These are phyloP conservation scores for Chaetomiaceae sp. DNA, from an alignment of 2,329 filamentous ascomycete species.

Conservation along the genomic window DNA sequence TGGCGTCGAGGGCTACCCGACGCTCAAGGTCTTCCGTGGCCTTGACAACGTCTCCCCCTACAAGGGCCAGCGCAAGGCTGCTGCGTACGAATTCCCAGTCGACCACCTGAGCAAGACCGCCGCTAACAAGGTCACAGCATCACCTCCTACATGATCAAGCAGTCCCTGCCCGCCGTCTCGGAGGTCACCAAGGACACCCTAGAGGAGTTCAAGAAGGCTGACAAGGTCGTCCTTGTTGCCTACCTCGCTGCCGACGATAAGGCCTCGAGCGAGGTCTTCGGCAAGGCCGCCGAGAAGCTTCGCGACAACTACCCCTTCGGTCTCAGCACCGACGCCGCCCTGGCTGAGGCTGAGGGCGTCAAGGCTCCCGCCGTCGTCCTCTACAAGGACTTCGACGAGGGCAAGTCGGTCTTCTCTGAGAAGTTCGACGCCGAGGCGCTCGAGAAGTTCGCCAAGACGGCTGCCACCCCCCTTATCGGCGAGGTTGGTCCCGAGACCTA, in stretches of 20 bases:
- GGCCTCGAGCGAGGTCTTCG: constrained; percentile 81
- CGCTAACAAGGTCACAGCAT: constrained; percentile 42
- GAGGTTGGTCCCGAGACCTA: constrained; percentile 98
- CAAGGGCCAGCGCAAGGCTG: constrained; percentile 82
- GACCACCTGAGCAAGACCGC: not conserved
- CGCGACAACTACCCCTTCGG: constrained; percentile 93
- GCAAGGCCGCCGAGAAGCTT: constrained; percentile 65
- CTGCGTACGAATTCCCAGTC: constrained; percentile 49
- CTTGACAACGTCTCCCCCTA: constrained; percentile 77
- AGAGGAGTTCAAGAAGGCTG: constrained; percentile 94
- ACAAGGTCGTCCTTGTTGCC: constrained; percentile 91
- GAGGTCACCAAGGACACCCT: constrained; percentile 73
- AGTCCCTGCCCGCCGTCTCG: constrained; percentile 90
- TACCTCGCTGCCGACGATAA: constrained; percentile 81
- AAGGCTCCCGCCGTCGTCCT: constrained; percentile 82
- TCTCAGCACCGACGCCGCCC: constrained; percentile 72
- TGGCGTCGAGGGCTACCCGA: constrained; percentile 96
- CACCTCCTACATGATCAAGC: constrained; percentile 94
- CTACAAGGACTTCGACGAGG: constrained; percentile 98
- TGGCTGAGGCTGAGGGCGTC: constrained; percentile 88
- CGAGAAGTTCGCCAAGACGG: constrained; percentile 74
- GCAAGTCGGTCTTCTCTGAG: constrained; percentile 78
- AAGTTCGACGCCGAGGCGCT: constrained; percentile 80
- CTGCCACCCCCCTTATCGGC: constrained; percentile 85
- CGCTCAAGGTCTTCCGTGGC: constrained; percentile 97